These are phyloP conservation scores for Heliamphora pulchella DNA, from an alignment of 179 eudicot species.

Conservation along the genomic window DNA sequence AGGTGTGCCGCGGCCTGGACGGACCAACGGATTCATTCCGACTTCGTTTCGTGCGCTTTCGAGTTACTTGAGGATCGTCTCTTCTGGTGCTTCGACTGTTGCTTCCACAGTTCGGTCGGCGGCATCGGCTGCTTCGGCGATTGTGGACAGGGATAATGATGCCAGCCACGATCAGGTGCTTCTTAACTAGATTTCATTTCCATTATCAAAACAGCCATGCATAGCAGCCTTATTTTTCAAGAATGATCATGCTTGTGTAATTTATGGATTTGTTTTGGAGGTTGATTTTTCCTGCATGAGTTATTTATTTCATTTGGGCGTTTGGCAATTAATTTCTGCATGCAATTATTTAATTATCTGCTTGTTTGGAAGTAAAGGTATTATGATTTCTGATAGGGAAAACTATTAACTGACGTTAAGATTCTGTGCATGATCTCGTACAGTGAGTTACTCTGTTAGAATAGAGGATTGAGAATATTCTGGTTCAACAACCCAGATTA, in stretches of 20 bases:
- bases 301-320: background rate
- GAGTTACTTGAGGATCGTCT: constrained; percentile 59
- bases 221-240: background rate
- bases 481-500: background rate
- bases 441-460: background rate
- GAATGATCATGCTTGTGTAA: background rate
- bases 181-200: background rate
- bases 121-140: constrained; percentile 59
- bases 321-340: background rate
- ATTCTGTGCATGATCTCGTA: background rate
- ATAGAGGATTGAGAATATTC: background rate
- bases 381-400: background rate
- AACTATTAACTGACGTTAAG: background rate
- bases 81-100: constrained; percentile 72
- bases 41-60: constrained; percentile 58
- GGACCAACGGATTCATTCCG: constrained; percentile 58
- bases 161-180: constrained; percentile 58
- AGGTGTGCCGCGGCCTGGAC: constrained; percentile 20
- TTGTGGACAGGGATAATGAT: constrained; percentile 62
- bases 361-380: background rate
- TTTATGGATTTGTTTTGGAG: background rate
- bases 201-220: background rate
- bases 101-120: constrained; percentile 69
- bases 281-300: background rate
- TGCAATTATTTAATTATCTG: background rate